Base-by-base conservation (phyloP, 345 rosid genomes). In the Durio zibethinus region DNA sequence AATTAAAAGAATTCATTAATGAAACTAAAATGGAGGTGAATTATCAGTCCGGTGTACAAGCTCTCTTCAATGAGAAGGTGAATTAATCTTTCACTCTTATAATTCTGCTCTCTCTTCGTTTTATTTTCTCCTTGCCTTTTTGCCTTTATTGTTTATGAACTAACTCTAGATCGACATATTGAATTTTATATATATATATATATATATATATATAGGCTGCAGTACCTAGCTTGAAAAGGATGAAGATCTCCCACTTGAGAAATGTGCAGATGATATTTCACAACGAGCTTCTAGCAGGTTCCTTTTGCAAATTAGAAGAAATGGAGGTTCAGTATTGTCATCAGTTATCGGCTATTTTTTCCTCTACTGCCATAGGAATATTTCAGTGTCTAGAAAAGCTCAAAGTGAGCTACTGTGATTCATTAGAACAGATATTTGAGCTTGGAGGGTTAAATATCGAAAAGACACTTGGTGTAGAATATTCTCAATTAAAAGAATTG, bases 201-300 rank as follows among this genome's bases (percentile, higher is more conserved):
- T 36, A 33, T 33, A 4, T 10, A 43, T 10, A 11, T 10, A 2
- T 61, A 23, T 62, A 83, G 84, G 78, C 61, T 27, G 50, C 57
- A 23, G 25, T 79, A 38, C 77, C 82, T 60, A 73, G 45, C 25
- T 53, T 81, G 64, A 76, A 84, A n/a, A 16, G 35, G 7, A 1
- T 84, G 25, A 2, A 0, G 2, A 45, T 84, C 12, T 10, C 5
- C 7, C 0, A 33, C 18, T 31, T 84, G 65, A 23, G 74, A 18
- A 70, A 42, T 16, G 61, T 76, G 65, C 68, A 66, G 70, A 53
- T 52, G 77, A 52, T 81, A 81, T 79, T 80, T 74, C 3, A 27
- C 6, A 9, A 56, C 21, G 43, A 76, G 53, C 65, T 40, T 5
- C 7, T 10, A 0, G 42, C 38, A 2, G 72, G 79, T 75, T 71